Percentiles rank a stretch among this genome's conserved stretches.
Evolutionary conservation across 2,329 filamentous ascomycete species (phyloP).

Genomic region (Colletotrichum sp.): DNA sequence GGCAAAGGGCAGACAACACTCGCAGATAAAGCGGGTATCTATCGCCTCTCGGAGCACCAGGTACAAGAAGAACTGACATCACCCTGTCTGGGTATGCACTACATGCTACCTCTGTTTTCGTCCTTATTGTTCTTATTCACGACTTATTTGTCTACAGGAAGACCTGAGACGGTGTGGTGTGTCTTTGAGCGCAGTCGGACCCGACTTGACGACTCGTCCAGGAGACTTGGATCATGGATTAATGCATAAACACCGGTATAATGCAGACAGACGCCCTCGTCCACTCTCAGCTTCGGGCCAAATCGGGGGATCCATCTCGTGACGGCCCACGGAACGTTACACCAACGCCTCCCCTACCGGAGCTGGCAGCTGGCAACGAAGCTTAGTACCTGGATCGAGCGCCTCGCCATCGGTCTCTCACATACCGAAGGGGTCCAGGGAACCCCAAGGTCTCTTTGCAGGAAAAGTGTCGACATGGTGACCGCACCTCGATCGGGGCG

Average conservation of each 20-base stretch:
- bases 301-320: neutral
- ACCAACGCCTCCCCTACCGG: constrained; percentile 8
- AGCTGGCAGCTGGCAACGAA: neutral
- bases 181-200: neutral
- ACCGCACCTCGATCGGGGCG: neutral
- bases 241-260: constrained; percentile 1
- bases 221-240: neutral
- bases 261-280: neutral
- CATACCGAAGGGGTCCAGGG: neutral
- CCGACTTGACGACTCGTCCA: neutral
- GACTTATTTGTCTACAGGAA: neutral
- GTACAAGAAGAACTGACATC: constrained; percentile 6
- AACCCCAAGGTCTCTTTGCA: neutral
- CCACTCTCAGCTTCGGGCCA: neutral
- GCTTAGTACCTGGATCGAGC: neutral
- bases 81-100: neutral
- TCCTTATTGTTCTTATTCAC: neutral
- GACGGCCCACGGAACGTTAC: constrained; percentile 11
- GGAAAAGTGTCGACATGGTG: neutral
- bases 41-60: neutral
- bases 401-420: neutral
- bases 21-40: constrained; percentile 12
- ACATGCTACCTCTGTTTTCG: neutral
- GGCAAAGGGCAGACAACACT: constrained; percentile 11
- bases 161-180: neutral